Evolutionary conservation across 345 rosid genomes (phyloP).

Genomic region (Sisymbrium irio): DNA sequence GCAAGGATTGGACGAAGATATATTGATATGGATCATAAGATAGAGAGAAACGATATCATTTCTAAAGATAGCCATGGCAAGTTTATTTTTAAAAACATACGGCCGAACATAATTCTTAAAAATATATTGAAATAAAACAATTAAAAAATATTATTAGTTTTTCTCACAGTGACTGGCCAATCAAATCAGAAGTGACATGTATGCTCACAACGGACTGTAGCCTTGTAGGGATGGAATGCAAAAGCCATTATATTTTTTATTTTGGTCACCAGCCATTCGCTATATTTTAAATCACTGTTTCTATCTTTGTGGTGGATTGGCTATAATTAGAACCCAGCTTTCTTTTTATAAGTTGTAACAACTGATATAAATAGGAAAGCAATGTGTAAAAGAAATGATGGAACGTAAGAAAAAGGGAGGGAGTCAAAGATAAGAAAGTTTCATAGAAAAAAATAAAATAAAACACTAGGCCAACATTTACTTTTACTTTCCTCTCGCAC

Average conservation of each 20-base stretch:
- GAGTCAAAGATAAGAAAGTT: background rate
- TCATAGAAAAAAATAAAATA: background rate
- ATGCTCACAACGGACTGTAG: background rate
- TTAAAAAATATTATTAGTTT: background rate
- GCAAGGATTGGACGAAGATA: too few relatives aligned
- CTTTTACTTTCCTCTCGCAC: constrained; percentile 1
- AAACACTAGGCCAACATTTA: background rate
- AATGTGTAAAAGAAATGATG: background rate
- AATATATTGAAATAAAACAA: background rate
- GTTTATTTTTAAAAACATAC: background rate
- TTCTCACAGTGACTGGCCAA: background rate
- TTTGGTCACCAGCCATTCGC: too few relatives aligned
- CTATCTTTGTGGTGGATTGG: background rate
- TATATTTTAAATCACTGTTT: background rate
- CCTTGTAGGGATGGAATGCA: background rate
- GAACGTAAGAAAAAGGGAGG: background rate
- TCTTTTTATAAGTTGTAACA: background rate
- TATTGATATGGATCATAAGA: too few relatives aligned
- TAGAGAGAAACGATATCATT: background rate
- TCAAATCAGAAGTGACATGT: background rate
- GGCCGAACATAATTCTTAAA: background rate
- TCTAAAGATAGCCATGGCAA: background rate
- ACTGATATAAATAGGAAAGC: background rate
- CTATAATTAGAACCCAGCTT: background rate
- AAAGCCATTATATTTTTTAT: background rate